Base-by-base conservation (phyloP, 2,329 filamentous ascomycete genomes). In the Aspergillus jensenii region DNA sequence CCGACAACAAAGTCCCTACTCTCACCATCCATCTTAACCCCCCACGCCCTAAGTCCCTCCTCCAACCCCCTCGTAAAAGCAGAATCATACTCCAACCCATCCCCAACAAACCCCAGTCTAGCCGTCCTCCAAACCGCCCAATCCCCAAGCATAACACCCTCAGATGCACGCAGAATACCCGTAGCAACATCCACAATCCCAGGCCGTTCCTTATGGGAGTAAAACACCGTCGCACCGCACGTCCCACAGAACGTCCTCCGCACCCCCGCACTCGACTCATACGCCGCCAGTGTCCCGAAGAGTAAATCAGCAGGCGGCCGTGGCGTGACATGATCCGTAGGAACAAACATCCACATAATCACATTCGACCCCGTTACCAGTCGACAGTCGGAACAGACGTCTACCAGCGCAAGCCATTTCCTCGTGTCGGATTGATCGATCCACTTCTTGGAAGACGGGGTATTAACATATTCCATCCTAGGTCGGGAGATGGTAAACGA, bases 141-240 rank as follows among this genome's bases (percentile, higher is more conserved):
- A 19, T 69, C 67, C 62, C 77, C 73, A 15, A 74, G 75, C 64
- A 75, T 71, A 1, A 70, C 70, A 7, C 78, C 78, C 44, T 74
- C 74, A 0, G 67, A 60, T 23, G 72, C 73, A 41, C 72, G 67
- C 14, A 80, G 59, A 51, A 77, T 63, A 0, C 79, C 79, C n/a
- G 74, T 68, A 4, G 75, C 76, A 12, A 81, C 65, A 67, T 81
- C 77, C 0, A 79, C 67, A 37, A 78, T 62, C 5, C 59, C 62
- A 11, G 67, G 66, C 52, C 78, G 63, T 5, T 73, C 72, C n/a
- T 71, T 67, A 31, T 65, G 67, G 19, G 61, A 59, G 57, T 73
- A 81, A 53, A 77, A 78, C 3, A 79, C 73, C 2, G 68, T 74
- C 6, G 80, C 79, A 1, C 79, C 79, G 60, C 80, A 82, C 0